Percentiles rank a stretch among this genome's conserved stretches.
Conservation (phyloP, 2,329 filamentous ascomycete species). For the Blastomyces silverae region DNA sequence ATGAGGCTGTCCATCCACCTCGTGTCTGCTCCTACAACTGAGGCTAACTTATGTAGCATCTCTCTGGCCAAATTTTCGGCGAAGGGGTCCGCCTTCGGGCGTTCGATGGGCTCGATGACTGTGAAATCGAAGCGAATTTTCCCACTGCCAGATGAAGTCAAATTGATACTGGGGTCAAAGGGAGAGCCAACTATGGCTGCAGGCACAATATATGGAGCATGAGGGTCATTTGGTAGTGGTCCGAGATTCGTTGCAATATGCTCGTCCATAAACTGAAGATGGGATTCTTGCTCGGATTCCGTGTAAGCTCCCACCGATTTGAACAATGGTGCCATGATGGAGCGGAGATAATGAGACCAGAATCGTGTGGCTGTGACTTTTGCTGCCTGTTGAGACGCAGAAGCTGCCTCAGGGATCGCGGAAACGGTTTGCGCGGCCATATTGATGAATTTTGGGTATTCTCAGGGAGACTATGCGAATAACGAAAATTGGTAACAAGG, state of each 20-base stretch:
- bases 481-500: neutral
- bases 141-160: neutral
- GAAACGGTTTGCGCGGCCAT: neutral
- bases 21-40: neutral
- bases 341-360: neutral
- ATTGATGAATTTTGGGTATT: neutral
- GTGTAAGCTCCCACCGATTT: neutral
- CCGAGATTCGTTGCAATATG: neutral
- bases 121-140: neutral
- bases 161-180: neutral
- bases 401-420: neutral
- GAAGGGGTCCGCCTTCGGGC: neutral
- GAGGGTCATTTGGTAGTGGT: neutral
- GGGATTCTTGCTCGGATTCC: neutral
- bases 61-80: neutral
- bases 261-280: neutral
- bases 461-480: neutral
- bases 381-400: neutral
- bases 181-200: neutral
- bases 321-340: neutral
- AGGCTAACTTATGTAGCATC: neutral
- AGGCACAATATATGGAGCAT: neutral
- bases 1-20: slow-evolving; percentile 8
- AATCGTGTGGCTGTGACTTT: neutral
- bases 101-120: neutral